Evolutionary conservation across 2,329 filamentous ascomycete genomes (phyloP), one percentile per base, ranked within the genome.

Genomic region (Cladosporium sp.): DNA sequence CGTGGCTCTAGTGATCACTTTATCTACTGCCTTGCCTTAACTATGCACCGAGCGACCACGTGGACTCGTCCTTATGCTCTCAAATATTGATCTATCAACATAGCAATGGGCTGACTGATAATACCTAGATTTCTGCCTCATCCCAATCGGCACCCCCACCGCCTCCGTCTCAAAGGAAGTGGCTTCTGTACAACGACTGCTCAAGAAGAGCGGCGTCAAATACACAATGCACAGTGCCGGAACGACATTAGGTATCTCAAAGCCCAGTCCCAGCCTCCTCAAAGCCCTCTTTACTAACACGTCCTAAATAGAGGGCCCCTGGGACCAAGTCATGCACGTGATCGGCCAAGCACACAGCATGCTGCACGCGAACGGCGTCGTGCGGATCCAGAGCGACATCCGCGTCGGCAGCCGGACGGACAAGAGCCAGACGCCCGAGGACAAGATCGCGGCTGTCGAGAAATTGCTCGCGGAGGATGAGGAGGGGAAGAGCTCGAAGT

Each of bases 151-250:
- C 54, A 77, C 75, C 9, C 72, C 73, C 3, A 74, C 72, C 1
- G 73, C 75, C 2, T 74, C 72, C 7, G 75, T 78, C n/a, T 74
- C 73, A 6, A 69, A 72, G 51, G 87, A 97, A 68, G 84, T 98
- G 31, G 92, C 92, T 33, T 84, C 87, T 58, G 89, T 97, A 35
- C 92, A 97, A 74, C 83, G 85, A 53, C 77, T 97, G 34, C 79
- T 98, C 63, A 83, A 86, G 70, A 83, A 81, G 50, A 93, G 86
- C 61, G 89, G 89, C 2, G 70, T 97, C 57, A 84, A 82, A 58
- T 92, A 91, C 68, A 84, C 80, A 43, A 93, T 97, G 89, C 92
- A 97, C 72, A 91, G 88, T 22, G 91, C 90, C 2, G 93, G 92
- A 10, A 96, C 92, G 0, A 97, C 92, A 0, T 81, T 97, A 52